phyloP scores from a whole-genome alignment of 768 basidiomycete species.

The Lactifluus pinguis region DNA sequence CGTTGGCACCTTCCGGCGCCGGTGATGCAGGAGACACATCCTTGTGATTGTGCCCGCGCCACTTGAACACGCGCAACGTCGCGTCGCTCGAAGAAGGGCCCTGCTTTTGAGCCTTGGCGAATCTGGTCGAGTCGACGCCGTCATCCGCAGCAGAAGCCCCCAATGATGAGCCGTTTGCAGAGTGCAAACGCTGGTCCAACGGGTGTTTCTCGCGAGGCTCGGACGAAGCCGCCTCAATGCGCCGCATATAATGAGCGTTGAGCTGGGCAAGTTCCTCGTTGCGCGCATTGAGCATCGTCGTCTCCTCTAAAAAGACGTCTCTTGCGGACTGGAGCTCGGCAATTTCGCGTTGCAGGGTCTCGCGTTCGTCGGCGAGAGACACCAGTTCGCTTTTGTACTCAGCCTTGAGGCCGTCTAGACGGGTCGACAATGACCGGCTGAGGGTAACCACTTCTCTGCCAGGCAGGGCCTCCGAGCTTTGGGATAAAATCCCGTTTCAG shows the following conservation, averaged over 20 bases:
- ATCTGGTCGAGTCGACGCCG: constrained; percentile 32
- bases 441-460: constrained; percentile 25
- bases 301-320: constrained; percentile 86
- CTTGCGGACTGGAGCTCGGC: constrained; percentile 78
- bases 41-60: constrained; percentile 50
- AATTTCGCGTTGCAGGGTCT: constrained; percentile 71
- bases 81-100: constrained; percentile 32
- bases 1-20: constrained; percentile 21
- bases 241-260: constrained; percentile 71
- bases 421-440: constrained; percentile 65
- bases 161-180: constrained; percentile 12
- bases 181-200: constrained; percentile 3
- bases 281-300: constrained; percentile 78
- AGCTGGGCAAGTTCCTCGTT: constrained; percentile 92
- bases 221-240: constrained; percentile 44
- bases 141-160: constrained; percentile 35
- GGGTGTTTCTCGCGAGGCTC: constrained; percentile 9
- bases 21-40: constrained; percentile 46
- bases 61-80: constrained; percentile 35
- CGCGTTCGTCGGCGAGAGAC: constrained; percentile 75
- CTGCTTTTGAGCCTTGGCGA: constrained; percentile 29
- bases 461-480: constrained; percentile 18
- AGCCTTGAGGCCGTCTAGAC: constrained; percentile 78
- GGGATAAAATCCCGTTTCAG: background rate
- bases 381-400: constrained; percentile 85